phyloP scores from a whole-genome alignment of 345 rosid genomes.

The Gossypioides kirkii region DNA sequence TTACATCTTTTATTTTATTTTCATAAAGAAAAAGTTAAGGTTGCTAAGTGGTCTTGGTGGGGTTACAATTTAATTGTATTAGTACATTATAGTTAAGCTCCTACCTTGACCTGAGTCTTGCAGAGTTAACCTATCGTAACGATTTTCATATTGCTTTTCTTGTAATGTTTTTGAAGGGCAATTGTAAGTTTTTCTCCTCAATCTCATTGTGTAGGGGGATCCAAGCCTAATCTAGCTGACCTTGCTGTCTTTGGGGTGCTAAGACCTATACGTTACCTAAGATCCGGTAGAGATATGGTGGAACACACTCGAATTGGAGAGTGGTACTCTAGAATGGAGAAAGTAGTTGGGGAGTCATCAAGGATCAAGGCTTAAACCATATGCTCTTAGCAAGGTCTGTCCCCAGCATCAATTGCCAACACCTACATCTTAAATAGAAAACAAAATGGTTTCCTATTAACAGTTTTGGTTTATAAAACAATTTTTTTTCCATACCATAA shows the following conservation, averaged over 20 bases:
- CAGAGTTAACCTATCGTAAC: background rate
- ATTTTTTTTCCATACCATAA: background rate
- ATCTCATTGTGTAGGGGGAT: conserved; percentile 37
- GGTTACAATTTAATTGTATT: background rate
- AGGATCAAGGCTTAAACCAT: conserved; percentile 31
- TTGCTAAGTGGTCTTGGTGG: background rate
- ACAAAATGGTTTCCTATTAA: background rate
- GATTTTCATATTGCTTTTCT: background rate
- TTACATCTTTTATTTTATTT: background rate
- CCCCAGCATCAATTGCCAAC: background rate
- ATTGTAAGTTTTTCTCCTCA: background rate
- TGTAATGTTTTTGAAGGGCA: background rate
- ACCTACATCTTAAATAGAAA: background rate
- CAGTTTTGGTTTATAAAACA: conserved; percentile 3
- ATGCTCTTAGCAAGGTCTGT: background rate
- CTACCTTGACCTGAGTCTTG: background rate
- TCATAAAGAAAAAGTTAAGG: background rate
- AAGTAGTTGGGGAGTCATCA: conserved; percentile 41
- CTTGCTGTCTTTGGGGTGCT: conserved; percentile 64
- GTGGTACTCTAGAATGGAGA: conserved; percentile 68
- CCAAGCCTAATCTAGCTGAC: conserved; percentile 59
- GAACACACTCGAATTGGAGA: conserved; percentile 61
- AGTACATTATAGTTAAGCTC: background rate
- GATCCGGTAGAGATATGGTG: conserved; percentile 67
- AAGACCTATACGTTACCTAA: conserved; percentile 57